Base-by-base conservation (phyloP, 2,329 filamentous ascomycete genomes). In the Alternaria consortialis region DNA sequence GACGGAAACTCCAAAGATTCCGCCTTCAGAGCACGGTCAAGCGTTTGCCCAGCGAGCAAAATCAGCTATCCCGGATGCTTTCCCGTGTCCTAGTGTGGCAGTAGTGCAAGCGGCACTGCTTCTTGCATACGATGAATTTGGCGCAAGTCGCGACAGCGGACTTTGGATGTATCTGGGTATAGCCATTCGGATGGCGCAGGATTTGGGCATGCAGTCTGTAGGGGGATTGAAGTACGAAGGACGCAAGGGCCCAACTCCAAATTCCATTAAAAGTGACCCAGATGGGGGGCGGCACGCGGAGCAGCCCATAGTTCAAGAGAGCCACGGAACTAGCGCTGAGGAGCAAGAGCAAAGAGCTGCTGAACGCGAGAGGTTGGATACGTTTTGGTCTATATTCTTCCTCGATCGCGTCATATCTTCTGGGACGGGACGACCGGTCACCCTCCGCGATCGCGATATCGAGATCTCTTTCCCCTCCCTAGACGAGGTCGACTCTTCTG, bases 151-250 rank as follows among this genome's bases (percentile, higher is more conserved):
- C 69, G 93, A 97, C 72, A 96, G 92, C 75, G 92, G 92, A 0
- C 79, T 97, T 7, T 97, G 93, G 93, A 96, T 97, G 92, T 97
- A 96, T 73, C 83, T 97, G 1, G 93, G 93, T 0, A 89, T 94
- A 53, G 90, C 93, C 0, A 97, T 97, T 62, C 89, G 93, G 5
- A 91, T 93, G 88, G 90, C 90, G 0, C 87, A 92, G 62, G 90
- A 93, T 72, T 79, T 97, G 9, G 93, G 93, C 0, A 83, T 97
- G 65, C 91, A 94, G 68, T 96, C 93, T 65, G 84, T 91, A 15
- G 90, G 94, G 65, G 93, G 92, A 0, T 84, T 96, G 40, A 84
- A 81, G 60, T 84, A 86, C 56, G 84, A 83, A 61, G 86, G 86
- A 13, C 81, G 80, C 17, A 80, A 82, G 51, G 86, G 86, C 0